A percentile compares a stretch with the other conserved stretches of the same genome.
These are phyloP conservation scores for Geotrichum cucujoidarum DNA, from an alignment of 1,139 yeast species.

Conservation along the genomic window DNA sequence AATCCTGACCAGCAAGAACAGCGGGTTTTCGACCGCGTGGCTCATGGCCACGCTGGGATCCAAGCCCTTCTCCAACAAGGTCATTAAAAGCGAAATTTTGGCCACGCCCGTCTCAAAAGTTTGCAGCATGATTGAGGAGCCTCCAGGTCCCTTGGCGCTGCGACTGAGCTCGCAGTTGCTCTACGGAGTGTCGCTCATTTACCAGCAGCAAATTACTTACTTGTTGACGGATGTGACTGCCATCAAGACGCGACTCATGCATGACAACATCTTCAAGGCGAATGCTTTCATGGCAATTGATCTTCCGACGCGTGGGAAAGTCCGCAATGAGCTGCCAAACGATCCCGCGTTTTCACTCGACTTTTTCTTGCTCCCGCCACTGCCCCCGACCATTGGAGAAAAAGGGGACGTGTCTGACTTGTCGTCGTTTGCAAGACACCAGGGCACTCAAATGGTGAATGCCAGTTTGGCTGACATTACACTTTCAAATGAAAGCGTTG, in stretches of 20 bases:
- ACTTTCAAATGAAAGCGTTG: conserved; percentile 11
- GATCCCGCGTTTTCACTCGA: conserved; percentile 16
- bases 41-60: conserved; percentile 18
- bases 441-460: neutral
- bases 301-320: neutral
- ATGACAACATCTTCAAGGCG: neutral
- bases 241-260: conserved; percentile 4
- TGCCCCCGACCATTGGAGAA: conserved; percentile 1
- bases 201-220: conserved; percentile 15
- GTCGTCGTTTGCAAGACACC: neutral
- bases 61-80: conserved; percentile 7
- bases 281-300: neutral
- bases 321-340: conserved; percentile 11
- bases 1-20: conserved; percentile 11
- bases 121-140: conserved; percentile 15
- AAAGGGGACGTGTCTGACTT: neutral
- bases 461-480: conserved; percentile 8
- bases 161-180: conserved; percentile 16
- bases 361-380: conserved; percentile 12
- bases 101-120: conserved; percentile 15
- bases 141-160: conserved; percentile 18
- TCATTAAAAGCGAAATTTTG: conserved; percentile 11
- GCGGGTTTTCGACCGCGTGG: conserved; percentile 20
- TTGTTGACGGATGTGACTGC: conserved; percentile 8
- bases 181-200: conserved; percentile 18